Evolutionary conservation across 148 eudicot species (phyloP), one percentile per base, ranked within the genome.

Genomic region (Vaccinium myrtillus): DNA sequence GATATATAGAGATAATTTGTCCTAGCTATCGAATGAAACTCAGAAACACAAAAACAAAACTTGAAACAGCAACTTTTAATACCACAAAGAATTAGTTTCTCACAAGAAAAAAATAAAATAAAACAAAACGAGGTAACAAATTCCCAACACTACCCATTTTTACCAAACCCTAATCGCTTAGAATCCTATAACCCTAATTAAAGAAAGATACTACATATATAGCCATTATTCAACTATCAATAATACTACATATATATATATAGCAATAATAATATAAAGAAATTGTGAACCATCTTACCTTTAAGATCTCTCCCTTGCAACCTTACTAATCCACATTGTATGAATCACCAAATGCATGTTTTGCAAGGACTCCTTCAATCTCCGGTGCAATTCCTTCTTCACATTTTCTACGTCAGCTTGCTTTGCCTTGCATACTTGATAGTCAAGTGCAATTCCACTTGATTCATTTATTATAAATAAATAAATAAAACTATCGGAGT

Each of bases 261-360:
- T 9, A 9, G 14, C 10, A 21, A 32, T 25, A n/a, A 55, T 25
- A n/a, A 5, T 5, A 58, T 6, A 67, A 27, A 11, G n/a, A 81
- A 50, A 49, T 16, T 39, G 69, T 8, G 77, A 71, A 8, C n/a
- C 75, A 71, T 30, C 78, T 30, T 53, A 53, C 78, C 77, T 69
- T 82, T 51, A 27, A 82, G 77, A 70, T 82, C 84, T 71, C 61
- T 32, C 21, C 36, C 7, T 55, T 18, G n/a, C 59, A 43, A n/a
- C 79, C 15, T n/a, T 48, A n/a, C 16, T 43, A 75, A 75, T 46
- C 11, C 4, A 63, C 30, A 63, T 12, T 63, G 30, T n/a, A n/a
- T 63, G n/a, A 63, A 46, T 12, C n/a, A 58, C n/a, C n/a, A 81
- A 56, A 23, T 46, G 83, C 56, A 78, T 78, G 81, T 79, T 39